Evolutionary conservation across 371 early-diverging fungal species (phyloP).

Genomic region (Neoconidiobolus thromboides): DNA sequence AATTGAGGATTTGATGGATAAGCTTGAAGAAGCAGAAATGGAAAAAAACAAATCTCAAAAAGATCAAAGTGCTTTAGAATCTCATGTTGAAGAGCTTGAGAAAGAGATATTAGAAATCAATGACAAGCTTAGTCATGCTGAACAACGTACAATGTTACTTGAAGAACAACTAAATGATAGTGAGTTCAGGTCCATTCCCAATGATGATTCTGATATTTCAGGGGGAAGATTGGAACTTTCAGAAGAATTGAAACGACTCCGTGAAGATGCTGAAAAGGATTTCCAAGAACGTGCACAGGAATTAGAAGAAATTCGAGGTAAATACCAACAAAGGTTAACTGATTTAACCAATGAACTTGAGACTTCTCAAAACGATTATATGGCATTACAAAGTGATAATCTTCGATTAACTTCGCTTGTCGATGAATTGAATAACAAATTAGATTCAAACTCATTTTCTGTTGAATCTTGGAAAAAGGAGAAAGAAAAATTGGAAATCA

Average conservation of each 20-base stretch:
- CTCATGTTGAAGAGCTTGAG: slow-evolving; percentile 36
- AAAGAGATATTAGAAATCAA: slow-evolving; percentile 30
- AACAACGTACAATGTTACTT: slow-evolving; percentile 27
- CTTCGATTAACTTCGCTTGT: slow-evolving; percentile 29
- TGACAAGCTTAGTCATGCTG: slow-evolving; percentile 31
- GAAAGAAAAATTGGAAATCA: slow-evolving; percentile 34
- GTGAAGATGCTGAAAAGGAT: slow-evolving; percentile 46
- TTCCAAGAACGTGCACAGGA: slow-evolving; percentile 41
- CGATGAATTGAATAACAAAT: slow-evolving; percentile 20
- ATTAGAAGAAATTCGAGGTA: slow-evolving; percentile 34
- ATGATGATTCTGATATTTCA: not conserved
- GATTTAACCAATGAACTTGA: slow-evolving; percentile 55
- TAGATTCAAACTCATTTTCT: slow-evolving; percentile 32
- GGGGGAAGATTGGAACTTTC: slow-evolving; percentile 9
- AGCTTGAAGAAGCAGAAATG: slow-evolving; percentile 39
- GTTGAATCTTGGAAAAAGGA: slow-evolving; percentile 37
- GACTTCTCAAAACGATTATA: slow-evolving; percentile 31
- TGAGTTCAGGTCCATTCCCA: slow-evolving; percentile 17
- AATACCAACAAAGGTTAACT: slow-evolving; percentile 60
- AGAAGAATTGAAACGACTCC: slow-evolving; percentile 39
- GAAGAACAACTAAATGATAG: slow-evolving; percentile 47
- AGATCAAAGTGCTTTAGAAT: slow-evolving; percentile 23
- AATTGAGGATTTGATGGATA: slow-evolving; percentile 25
- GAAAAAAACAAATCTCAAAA: slow-evolving; percentile 39
- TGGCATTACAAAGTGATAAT: slow-evolving; percentile 41